Percentiles rank a stretch among this genome's conserved stretches.
Conservation (phyloP, 2,329 filamentous ascomycete genomes). For the Metarhizium brunneum region DNA sequence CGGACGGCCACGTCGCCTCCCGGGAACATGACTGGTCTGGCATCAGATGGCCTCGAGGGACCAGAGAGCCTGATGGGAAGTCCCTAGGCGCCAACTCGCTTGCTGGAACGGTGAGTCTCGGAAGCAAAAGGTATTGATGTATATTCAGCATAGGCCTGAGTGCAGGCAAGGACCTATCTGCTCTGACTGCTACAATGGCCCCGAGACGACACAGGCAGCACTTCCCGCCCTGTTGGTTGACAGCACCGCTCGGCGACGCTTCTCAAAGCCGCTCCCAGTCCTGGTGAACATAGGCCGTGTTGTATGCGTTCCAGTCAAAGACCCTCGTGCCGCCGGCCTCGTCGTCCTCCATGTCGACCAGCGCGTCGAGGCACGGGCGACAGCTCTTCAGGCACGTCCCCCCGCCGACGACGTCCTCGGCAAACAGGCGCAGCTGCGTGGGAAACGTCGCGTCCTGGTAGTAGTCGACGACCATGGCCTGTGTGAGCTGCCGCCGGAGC, state of each 20-base stretch:
- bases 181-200: not conserved
- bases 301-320: conserved; percentile 1
- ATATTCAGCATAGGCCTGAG: no score
- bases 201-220: not conserved
- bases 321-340: not conserved
- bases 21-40: no score
- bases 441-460: conserved; percentile 28
- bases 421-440: conserved; percentile 33
- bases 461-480: conserved; percentile 21
- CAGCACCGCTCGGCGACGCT: no score
- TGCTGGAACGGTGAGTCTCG: no score
- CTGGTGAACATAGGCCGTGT: not conserved
- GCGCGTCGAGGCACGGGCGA: not conserved
- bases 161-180: no score
- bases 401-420: conserved; percentile 19
- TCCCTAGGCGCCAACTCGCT: no score
- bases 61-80: no score
- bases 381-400: not conserved
- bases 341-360: not conserved
- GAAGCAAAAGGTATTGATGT: no score
- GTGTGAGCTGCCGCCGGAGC: conserved; percentile 16
- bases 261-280: not conserved
- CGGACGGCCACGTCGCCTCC: not conserved
- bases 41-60: no score
- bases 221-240: no score